A percentile compares a stretch with the other conserved stretches of the same genome.
These are phyloP conservation scores for Aspergillus pseudotamarii DNA, from an alignment of 2,329 filamentous ascomycete genomes.

Conservation along the genomic window DNA sequence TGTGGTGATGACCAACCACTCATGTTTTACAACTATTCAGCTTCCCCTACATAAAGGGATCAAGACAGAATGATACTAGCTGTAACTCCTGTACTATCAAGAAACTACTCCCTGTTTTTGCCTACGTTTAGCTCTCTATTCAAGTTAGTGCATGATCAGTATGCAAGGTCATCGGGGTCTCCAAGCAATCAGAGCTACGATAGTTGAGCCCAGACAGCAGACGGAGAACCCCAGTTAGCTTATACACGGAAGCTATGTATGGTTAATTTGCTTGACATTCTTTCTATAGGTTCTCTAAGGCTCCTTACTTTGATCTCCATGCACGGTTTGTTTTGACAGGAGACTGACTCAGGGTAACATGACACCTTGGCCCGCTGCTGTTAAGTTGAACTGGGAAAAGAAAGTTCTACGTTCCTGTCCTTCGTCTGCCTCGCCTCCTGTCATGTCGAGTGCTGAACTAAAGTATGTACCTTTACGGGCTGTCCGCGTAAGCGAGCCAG, in stretches of 20 bases:
- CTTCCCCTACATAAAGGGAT: not conserved
- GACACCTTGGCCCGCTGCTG: not conserved
- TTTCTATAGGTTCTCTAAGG: not conserved
- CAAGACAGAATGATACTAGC: not conserved
- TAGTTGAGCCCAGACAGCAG: not conserved
- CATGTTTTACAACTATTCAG: too few species aligned
- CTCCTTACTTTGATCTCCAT: not conserved
- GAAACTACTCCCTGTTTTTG: too few species aligned
- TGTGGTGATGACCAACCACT: not conserved
- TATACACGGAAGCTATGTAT: not conserved
- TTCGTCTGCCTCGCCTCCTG: not conserved
- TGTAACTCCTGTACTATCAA: too few species aligned
- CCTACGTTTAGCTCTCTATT: too few species aligned
- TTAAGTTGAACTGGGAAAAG: not conserved
- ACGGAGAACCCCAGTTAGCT: not conserved
- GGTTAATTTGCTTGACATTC: not conserved
- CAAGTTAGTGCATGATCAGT: too few species aligned
- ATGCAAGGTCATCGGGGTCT: not conserved
- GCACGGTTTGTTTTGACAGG: not conserved
- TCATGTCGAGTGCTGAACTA: not conserved
- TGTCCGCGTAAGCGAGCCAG: not conserved
- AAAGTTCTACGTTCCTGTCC: not conserved
- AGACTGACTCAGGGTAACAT: not conserved
- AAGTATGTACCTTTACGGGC: not conserved
- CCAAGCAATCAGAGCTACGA: not conserved